Conservation (phyloP, 805 yeast species). For the Naumovozyma castellii region DNA sequence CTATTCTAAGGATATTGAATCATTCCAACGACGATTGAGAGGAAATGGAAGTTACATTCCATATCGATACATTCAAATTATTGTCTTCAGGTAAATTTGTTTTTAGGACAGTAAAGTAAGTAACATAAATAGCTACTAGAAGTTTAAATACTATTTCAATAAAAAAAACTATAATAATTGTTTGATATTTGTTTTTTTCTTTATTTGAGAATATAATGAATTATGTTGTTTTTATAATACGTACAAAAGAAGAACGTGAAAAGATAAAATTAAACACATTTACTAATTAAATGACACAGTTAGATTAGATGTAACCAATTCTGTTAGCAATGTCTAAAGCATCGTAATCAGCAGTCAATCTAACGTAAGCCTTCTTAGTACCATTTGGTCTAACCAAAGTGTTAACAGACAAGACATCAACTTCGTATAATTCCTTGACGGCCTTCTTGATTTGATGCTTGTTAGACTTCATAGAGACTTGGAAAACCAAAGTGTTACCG, state of each 20-base stretch:
- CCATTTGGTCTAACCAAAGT: slow-evolving; percentile 98
- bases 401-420: slow-evolving; percentile 88
- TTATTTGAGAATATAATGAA: not conserved
- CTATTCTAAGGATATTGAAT: slow-evolving; percentile 57
- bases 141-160: too few species aligned
- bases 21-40: slow-evolving; percentile 18
- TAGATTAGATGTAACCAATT: slow-evolving; percentile 90
- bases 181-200: too few species aligned
- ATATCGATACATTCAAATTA: too few species aligned
- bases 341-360: slow-evolving; percentile 98
- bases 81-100: too few species aligned
- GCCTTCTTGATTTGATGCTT: slow-evolving; percentile 97
- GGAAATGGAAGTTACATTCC: too few species aligned
- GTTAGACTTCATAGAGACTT: slow-evolving; percentile 95
- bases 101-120: too few species aligned
- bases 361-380: slow-evolving; percentile 98
- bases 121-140: too few species aligned
- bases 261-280: not conserved
- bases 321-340: slow-evolving; percentile 99
- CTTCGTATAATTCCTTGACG: slow-evolving; percentile 95
- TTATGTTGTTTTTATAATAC: not conserved
- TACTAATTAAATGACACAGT: not conserved
- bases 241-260: not conserved
- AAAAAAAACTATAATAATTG: too few species aligned
- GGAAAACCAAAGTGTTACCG: slow-evolving; percentile 98